Evolutionary conservation across 2,329 filamentous ascomycete genomes (phyloP).

Genomic region (Penicillium sp.): DNA sequence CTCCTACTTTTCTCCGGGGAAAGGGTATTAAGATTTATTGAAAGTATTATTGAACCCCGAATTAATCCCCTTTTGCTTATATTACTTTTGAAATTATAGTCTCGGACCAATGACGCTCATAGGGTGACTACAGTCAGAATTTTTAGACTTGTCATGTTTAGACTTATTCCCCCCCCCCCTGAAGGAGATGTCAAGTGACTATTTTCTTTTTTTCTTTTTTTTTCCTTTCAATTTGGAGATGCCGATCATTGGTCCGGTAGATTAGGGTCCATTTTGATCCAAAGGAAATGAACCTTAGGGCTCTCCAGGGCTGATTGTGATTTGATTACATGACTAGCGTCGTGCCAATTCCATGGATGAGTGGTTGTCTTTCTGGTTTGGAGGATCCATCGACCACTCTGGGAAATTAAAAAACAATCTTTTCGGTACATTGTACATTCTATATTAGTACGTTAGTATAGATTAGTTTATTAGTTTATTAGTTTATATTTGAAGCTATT

Average conservation of each 20-base stretch:
- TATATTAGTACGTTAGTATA: neutral
- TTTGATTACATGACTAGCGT: conserved; percentile 27
- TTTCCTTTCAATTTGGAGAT: neutral
- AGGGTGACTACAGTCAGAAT: conserved; percentile 2
- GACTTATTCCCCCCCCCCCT: conserved; percentile 4
- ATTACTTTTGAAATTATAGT: neutral
- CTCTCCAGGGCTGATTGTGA: conserved; percentile 19
- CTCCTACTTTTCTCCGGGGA: neutral
- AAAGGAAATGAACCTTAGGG: conserved; percentile 3
- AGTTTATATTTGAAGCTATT: neutral
- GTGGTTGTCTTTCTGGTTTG: neutral
- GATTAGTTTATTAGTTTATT: too few relatives aligned
- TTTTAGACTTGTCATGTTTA: conserved; percentile 20
- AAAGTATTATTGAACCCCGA: neutral
- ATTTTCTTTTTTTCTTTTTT: neutral
- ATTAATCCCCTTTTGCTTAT: neutral
- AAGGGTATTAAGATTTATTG: neutral
- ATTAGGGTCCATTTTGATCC: conserved; percentile 6
- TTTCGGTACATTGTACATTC: neutral
- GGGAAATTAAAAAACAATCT: conserved; percentile 7
- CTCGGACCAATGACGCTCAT: neutral
- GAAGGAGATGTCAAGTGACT: conserved; percentile 13
- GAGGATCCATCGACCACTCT: neutral
- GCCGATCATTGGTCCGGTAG: conserved; percentile 10
- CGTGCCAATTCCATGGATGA: conserved; percentile 26